Conservation (phyloP, 192 early-diverging fungal species). For the Ambispora gerdemannii region DNA sequence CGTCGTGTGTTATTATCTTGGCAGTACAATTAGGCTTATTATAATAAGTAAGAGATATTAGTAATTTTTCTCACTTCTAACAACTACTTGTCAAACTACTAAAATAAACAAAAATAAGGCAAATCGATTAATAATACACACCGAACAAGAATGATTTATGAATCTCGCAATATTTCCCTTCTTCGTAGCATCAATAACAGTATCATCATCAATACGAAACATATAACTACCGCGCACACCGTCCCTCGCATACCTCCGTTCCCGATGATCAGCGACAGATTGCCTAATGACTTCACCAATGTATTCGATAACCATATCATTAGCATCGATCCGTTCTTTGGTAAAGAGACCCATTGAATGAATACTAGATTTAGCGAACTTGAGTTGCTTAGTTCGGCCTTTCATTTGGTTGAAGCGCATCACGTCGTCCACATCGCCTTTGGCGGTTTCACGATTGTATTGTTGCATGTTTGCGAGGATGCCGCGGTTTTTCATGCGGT, state of each 20-base stretch:
- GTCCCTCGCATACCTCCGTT: conserved; percentile 87
- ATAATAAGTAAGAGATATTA: too few relatives aligned
- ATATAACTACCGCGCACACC: conserved; percentile 95
- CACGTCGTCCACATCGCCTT: conserved; percentile 59
- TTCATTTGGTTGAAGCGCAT: conserved; percentile 93
- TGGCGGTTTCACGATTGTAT: conserved; percentile 43
- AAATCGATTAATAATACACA: too few relatives aligned
- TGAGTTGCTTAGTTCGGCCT: conserved; percentile 82
- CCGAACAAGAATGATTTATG: conserved; percentile 97
- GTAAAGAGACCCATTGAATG: conserved; percentile 99
- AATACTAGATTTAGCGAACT: conserved; percentile 90
- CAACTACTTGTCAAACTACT: too few relatives aligned
- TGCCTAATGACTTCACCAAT: conserved; percentile 95
- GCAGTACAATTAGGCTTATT: conserved; percentile 95
- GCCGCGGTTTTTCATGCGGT: conserved; percentile 64
- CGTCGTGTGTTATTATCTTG: conserved; percentile 88
- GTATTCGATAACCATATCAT: conserved; percentile 98
- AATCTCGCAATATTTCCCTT: conserved; percentile 97
- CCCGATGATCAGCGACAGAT: conserved; percentile 91
- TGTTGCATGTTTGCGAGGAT: conserved; percentile 58
- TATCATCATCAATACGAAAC: conserved; percentile 94
- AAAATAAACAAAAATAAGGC: too few relatives aligned
- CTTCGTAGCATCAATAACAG: conserved; percentile 96
- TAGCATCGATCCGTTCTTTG: conserved; percentile 83
- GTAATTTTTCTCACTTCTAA: too few relatives aligned